Evolutionary conservation across 148 eudicot genomes (phyloP), one percentile per base, ranked within the genome.

Genomic region (Chenopodium album): DNA sequence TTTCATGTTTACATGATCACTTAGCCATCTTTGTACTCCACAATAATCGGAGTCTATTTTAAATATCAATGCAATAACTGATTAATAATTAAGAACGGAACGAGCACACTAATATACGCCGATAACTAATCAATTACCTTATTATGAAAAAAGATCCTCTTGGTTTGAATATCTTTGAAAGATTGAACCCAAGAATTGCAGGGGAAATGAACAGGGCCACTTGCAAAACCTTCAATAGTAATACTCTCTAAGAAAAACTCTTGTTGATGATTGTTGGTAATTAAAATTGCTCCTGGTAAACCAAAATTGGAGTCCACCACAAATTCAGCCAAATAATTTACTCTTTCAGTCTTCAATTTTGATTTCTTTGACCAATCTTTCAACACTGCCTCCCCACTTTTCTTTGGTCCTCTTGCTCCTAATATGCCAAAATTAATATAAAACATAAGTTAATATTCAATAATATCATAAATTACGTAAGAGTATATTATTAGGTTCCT

Each of bases 161-260:
- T 87, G 34, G 79, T 88, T 80, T 91, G 97, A 71, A 89, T 90
- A 84, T 92, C 92, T 63, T 87, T 90, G 75, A 68, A 89, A 37
- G 99, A 88, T 83, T 95, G 99, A 56, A 95, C 92, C 94, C 98
- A 94, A 16, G 99, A 95, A 77, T 89, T 94, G 81, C 99, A 95
- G 64, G 98, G 92, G 84, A 95, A 95, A 83, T 95, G 97, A 34
- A 95, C 88, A 9, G 99, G 98, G 11, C 99, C 97, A 79, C 85
- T 86, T 2, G 97, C 92, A 82, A 95, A 94, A 7, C 97, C 99
- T 85, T 95, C 99, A 78, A 94, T 68, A 1, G 94, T 94, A 20
- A 95, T 92, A 41, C 82, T 88, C 80, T 95, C 99, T 82, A 95
- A 69, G 68, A 87, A 95, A 72, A 95, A 95, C 81, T 95, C 99